phyloP scores from a whole-genome alignment of 768 basidiomycete genomes.

The Paxillus involutus region DNA sequence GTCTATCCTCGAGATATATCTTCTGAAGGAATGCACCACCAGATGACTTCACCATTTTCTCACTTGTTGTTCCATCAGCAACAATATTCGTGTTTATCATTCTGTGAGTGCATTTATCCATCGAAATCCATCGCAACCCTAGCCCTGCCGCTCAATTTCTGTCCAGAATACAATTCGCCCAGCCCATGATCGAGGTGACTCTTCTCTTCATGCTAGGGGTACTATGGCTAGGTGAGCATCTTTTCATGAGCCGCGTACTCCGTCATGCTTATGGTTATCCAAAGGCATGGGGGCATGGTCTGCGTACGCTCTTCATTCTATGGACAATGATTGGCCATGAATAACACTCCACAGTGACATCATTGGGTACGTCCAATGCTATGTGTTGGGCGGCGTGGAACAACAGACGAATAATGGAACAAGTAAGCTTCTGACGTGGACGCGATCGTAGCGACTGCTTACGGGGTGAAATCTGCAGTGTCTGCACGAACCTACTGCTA shows the following conservation, averaged over 20 bases:
- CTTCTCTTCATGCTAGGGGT: slow-evolving; percentile 53
- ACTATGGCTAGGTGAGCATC: slow-evolving; percentile 66
- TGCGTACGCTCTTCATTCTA: slow-evolving; percentile 42
- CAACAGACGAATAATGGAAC: slow-evolving; percentile 52
- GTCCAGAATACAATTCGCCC: slow-evolving; percentile 65
- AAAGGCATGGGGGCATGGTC: slow-evolving; percentile 78
- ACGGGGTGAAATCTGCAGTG: slow-evolving; percentile 39
- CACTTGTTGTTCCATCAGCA: slow-evolving; percentile 61
- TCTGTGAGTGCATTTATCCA: slow-evolving; percentile 40
- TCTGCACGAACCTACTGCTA: slow-evolving; percentile 61
- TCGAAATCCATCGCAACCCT: too few relatives aligned
- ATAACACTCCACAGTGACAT: slow-evolving; percentile 52
- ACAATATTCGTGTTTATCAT: slow-evolving; percentile 65
- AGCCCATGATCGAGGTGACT: slow-evolving; percentile 61
- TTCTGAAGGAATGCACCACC: background rate
- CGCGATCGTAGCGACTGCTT: slow-evolving; percentile 1
- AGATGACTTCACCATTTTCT: slow-evolving; percentile 75
- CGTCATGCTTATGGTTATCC: background rate
- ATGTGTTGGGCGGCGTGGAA: slow-evolving; percentile 40
- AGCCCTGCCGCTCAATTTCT: background rate
- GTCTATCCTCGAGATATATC: background rate
- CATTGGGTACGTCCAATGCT: slow-evolving; percentile 65
- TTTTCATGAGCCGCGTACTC: background rate
- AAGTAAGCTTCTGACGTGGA: slow-evolving; percentile 40
- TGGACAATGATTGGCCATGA: background rate